Evolutionary conservation across 495 filamentous ascomycete genomes (phyloP).

Genomic region (Lepraria neglecta): DNA sequence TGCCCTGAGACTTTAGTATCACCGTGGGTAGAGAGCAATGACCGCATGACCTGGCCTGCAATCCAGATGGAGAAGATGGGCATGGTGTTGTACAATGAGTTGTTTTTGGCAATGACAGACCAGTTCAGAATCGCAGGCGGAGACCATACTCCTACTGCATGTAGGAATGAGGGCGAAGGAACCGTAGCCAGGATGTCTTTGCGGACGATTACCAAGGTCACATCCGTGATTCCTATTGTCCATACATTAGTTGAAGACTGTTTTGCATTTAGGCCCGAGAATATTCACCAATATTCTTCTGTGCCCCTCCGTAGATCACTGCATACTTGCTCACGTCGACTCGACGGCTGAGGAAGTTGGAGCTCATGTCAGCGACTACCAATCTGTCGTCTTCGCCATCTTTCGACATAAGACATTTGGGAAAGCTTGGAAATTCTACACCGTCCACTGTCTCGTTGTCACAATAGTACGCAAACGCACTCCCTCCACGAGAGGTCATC

Average conservation of each 20-base stretch:
- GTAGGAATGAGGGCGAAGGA: constrained; percentile 56
- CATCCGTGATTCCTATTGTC: constrained; percentile 60
- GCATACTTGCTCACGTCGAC: constrained; percentile 69
- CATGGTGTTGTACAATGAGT: constrained; percentile 89
- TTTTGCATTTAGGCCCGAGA: background rate
- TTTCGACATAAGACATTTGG: constrained; percentile 52
- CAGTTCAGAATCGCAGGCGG: constrained; percentile 75
- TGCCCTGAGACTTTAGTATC: constrained; percentile 63
- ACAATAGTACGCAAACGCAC: constrained; percentile 84
- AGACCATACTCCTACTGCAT: constrained; percentile 69
- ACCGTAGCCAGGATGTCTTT: constrained; percentile 61
- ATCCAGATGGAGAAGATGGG: constrained; percentile 90
- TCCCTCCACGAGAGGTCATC: constrained; percentile 53
- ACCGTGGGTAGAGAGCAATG: constrained; percentile 52
- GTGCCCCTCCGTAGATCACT: constrained; percentile 55
- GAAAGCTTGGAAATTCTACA: constrained; percentile 83
- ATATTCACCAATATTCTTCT: constrained; percentile 64
- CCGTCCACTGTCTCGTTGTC: constrained; percentile 95
- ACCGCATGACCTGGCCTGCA: constrained; percentile 73
- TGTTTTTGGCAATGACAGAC: constrained; percentile 73
- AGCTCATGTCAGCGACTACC: constrained; percentile 81
- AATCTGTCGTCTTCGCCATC: constrained; percentile 56
- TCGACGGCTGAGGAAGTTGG: constrained; percentile 61
- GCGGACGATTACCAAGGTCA: constrained; percentile 75
- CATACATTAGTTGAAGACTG: background rate